A percentile compares a stretch with the other conserved stretches of the same genome.
Evolutionary conservation across 23 red algal species (phyloP).

Genomic region (Gracilaria vermiculophylla): DNA sequence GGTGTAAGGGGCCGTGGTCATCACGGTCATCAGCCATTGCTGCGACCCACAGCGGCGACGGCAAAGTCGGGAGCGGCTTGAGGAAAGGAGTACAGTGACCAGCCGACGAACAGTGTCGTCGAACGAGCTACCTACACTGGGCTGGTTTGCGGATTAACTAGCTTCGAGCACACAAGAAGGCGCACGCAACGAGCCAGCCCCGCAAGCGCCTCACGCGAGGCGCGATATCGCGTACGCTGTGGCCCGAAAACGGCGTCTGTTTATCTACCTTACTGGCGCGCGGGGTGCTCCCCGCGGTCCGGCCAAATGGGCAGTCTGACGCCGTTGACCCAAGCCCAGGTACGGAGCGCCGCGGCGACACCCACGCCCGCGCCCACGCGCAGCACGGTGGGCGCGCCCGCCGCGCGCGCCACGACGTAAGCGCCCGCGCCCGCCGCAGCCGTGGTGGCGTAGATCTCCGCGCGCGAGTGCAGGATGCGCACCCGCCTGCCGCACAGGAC

Average conservation of each 20-base stretch:
- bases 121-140: too few relatives aligned
- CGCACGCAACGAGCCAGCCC: too few relatives aligned
- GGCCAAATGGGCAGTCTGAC: constrained; percentile 61
- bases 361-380: constrained; percentile 22
- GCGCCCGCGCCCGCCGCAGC: constrained; percentile 24
- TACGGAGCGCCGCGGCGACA: constrained; percentile 1
- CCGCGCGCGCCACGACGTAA: constrained; percentile 20
- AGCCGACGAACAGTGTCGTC: neutral
- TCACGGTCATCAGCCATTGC: neutral
- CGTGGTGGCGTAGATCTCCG: constrained; percentile 71
- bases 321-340: constrained; percentile 29
- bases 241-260: too few relatives aligned
- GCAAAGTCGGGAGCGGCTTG: neutral
- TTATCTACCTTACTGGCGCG: too few relatives aligned
- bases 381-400: neutral
- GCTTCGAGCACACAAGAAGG: too few relatives aligned
- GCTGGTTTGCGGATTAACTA: too few relatives aligned
- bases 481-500: constrained; percentile 29
- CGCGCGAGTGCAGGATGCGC: constrained; percentile 58
- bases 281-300: too few relatives aligned
- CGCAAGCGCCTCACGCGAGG: too few relatives aligned
- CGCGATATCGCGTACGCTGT: too few relatives aligned
- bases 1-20: neutral
- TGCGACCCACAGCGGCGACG: neutral
- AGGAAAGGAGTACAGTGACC: neutral